Base-by-base conservation (phyloP, 257 asterid genomes). In the Petrea volubilis region DNA sequence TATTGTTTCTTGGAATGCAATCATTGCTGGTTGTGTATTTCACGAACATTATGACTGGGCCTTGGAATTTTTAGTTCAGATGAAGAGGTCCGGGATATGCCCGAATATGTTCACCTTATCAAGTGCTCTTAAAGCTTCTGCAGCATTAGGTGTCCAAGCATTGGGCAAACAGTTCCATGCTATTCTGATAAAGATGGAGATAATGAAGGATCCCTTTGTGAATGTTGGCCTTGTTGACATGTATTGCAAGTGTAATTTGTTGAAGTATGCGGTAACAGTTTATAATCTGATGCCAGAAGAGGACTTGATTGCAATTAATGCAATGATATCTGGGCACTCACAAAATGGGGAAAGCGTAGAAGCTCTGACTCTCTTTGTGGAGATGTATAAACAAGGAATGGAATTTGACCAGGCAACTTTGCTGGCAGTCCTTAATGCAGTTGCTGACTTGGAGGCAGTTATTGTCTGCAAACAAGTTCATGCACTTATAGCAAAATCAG, bases 111-210 rank as follows among this genome's bases (percentile, higher is more conserved):
- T 88, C 79, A 91, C 96, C 71, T 74, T 91, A 58, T 87, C 96
- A n/a, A 91, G 97, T 61, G 90, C 85, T 52, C 86, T 88, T 33
- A 91, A 87, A 82, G 89, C 96, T 75, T 91, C 95, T 72, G 81
- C 93, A 60, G 86, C 86, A 34, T 77, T 87, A 77, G 85, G 84
- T 64, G 64, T 61, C 44, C 77, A 31, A 20, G 77, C 80, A 67
- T 71, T 79, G 60, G 97, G 96, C 7, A 78, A 75, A 41, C 92
- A 80, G 62, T 62, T 89, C 63, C 97, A 91, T 66, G 84, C 87
- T 60, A 69, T 50, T 36, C 78, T 91, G 83, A 72, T 88, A 49
- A 88, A 85, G 69, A 75, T 79, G 83, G 85, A 82, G 17, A 63
- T 49, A 10, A 52, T 53, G 55, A 74, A 44, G 60, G 95, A 91